Conservation (phyloP, 345 rosid genomes). For the Anacardium occidentale region DNA sequence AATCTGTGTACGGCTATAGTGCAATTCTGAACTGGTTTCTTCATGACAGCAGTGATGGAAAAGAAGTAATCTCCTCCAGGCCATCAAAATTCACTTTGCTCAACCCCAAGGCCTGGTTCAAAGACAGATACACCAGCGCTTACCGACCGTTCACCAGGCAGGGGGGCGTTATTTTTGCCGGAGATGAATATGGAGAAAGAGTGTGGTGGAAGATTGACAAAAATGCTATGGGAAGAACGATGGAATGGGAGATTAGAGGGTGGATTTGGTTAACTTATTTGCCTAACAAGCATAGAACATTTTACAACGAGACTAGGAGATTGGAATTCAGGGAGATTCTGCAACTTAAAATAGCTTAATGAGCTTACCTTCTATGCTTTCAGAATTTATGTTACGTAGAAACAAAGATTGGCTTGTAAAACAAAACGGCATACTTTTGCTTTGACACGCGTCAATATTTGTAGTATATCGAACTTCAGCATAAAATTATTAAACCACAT, state of each 20-base stretch:
- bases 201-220: constrained; percentile 75
- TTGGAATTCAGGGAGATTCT: constrained; percentile 68
- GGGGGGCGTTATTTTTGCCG: constrained; percentile 84
- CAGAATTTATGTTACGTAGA: no score
- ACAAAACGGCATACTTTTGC: no score
- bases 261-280: constrained; percentile 90
- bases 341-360: constrained; percentile 50
- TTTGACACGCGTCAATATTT: no score
- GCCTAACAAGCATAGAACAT: constrained; percentile 80
- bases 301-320: constrained; percentile 71
- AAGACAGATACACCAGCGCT: constrained; percentile 62
- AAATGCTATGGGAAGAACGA: constrained; percentile 47
- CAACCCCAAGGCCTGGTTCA: constrained; percentile 81
- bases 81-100: constrained; percentile 64
- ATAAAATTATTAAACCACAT: no score
- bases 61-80: constrained; percentile 74
- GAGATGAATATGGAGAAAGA: constrained; percentile 72
- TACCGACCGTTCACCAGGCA: constrained; percentile 73
- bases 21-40: constrained; percentile 75
- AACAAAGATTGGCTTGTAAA: no score
- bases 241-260: constrained; percentile 85
- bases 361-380: not conserved
- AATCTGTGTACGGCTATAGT: constrained; percentile 62
- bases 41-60: constrained; percentile 72
- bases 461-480: no score